Evolutionary conservation across 768 basidiomycete species (phyloP).

Genomic region (Artomyces pyxidatus): DNA sequence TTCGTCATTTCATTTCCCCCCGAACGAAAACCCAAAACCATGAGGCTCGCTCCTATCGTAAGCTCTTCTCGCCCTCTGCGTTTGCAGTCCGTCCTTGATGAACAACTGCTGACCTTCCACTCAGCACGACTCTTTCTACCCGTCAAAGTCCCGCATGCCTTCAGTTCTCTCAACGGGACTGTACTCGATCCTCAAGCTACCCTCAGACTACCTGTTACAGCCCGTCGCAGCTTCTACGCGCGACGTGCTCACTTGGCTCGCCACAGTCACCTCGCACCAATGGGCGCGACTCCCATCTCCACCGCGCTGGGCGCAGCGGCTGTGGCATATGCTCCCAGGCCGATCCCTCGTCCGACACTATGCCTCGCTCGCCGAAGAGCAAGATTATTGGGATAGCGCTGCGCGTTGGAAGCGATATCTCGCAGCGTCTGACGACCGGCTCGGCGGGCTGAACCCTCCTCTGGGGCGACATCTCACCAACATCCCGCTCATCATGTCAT

Average conservation of each 20-base stretch:
- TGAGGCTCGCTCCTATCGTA: too few species aligned
- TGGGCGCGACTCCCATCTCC: too few species aligned
- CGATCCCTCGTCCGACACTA: conserved; percentile 12
- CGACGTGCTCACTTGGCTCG: neutral
- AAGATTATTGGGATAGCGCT: conserved; percentile 25
- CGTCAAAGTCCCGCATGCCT: neutral
- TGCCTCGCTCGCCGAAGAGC: conserved; percentile 19
- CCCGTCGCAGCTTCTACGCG: neutral
- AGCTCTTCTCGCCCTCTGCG: too few species aligned
- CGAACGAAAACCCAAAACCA: too few species aligned
- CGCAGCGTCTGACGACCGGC: conserved; percentile 16
- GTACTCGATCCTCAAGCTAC: too few species aligned
- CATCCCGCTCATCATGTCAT: conserved; percentile 23
- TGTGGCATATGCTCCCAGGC: conserved; percentile 8
- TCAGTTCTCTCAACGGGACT: neutral
- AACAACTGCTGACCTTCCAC: too few species aligned
- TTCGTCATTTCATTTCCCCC: too few species aligned
- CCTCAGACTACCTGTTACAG: neutral
- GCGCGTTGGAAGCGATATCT: conserved; percentile 19
- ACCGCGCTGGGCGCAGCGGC: neutral
- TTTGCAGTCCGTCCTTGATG: too few species aligned
- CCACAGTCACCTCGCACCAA: conserved; percentile 1
- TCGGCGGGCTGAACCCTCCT: neutral
- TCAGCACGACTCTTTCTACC: too few species aligned
- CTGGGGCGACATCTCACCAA: neutral